Evolutionary conservation across 2,329 filamentous ascomycete species (phyloP), one percentile per base, ranked within the genome.

Genomic region (Capronia coronata): DNA sequence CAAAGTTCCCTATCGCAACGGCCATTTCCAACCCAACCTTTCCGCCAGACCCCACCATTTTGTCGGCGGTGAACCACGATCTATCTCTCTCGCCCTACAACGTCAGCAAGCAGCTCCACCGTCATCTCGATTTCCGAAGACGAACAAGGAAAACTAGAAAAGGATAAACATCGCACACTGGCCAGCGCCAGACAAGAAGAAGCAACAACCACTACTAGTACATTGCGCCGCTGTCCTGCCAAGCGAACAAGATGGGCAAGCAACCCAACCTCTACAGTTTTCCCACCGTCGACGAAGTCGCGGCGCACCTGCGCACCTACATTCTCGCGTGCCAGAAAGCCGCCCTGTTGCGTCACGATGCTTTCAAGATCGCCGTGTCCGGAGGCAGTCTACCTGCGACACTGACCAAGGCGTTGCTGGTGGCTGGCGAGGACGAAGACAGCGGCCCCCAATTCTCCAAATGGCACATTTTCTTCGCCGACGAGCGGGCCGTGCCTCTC

Each of bases 381-480:
- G 93, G 93, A 60, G 93, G 93, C 61, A 96, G 90, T 13, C 80
- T 98, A 39, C 93, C 93, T 49, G 84, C 88, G 64, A 87, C 84
- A 11, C 83, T 98, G 35, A 88, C 89, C 39, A 81, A 87, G 67
- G 89, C 89, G 8, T 80, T 97, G 9, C 80, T 97, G 21, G 43
- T 35, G 13, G 16, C 51, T 2, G 45, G 45, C 32, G 65, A 79
- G 16, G 37, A 53, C n/a, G 54, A 56, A 38, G 51, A 56, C 45
- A 21, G 35, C 10, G 39, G 35, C 6, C 61, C 71, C 64, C 75
- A 85, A 62, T 95, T 94, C 70, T 75, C 77, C 66, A 88, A 87
- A 68, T 98, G 93, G 93, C 87, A 97, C 64, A 87, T 98, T 65
- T 98, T 97, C 77, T 97, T 96, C 70, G 91, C 91, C 65, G 93